Conservation (phyloP, 169 alveolate genomes). For the Plasmodium coatneyi region DNA sequence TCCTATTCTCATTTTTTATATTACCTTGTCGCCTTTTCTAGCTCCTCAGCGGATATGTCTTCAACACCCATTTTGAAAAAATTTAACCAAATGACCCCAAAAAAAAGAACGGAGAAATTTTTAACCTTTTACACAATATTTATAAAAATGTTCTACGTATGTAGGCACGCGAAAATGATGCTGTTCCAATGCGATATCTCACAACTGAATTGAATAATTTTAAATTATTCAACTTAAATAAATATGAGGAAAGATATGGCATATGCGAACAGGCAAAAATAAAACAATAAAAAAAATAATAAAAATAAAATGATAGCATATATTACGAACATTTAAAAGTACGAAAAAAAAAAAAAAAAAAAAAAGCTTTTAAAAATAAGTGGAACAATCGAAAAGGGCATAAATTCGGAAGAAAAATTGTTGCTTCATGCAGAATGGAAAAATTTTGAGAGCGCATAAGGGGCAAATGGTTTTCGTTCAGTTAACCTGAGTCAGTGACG, state of each 20-base stretch:
- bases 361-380: not conserved
- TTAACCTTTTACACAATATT: slow-evolving; percentile 1
- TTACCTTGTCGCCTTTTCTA: slow-evolving; percentile 74
- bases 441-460: not conserved
- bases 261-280: slow-evolving; percentile 43
- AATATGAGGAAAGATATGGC: slow-evolving; percentile 37
- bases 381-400: not conserved
- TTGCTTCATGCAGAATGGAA: not conserved
- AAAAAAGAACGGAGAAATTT: not conserved
- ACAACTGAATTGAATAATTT: slow-evolving; percentile 4
- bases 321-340: slow-evolving; percentile 31
- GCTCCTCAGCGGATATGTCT: slow-evolving; percentile 61
- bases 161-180: not conserved
- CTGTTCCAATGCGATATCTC: not conserved
- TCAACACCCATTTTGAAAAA: slow-evolving; percentile 60
- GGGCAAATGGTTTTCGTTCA: not conserved
- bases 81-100: not conserved
- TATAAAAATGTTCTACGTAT: not conserved
- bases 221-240: slow-evolving; percentile 26
- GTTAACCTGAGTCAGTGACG: not conserved
- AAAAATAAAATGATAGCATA: slow-evolving; percentile 26
- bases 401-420: not conserved
- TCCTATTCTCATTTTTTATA: slow-evolving; percentile 2
- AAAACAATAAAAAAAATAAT: slow-evolving; percentile 27
- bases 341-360: not conserved